A percentile compares a stretch with the other conserved stretches of the same genome.
Conservation (phyloP, 768 basidiomycete species). For the Lactarius pseudohatsudake region DNA sequence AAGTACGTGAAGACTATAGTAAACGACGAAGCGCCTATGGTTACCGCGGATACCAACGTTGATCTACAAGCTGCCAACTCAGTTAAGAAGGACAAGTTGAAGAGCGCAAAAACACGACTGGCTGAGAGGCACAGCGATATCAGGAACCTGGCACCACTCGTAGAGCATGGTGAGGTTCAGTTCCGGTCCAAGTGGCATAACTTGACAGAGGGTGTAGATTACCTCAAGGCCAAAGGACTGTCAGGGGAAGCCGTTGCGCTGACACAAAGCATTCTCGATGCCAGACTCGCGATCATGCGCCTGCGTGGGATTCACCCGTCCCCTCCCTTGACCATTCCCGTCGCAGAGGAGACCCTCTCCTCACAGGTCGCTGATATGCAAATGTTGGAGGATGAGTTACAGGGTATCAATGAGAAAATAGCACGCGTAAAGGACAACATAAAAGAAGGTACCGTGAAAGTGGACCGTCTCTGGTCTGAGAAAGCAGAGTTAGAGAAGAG, state of each 20-base stretch:
- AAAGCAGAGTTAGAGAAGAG: conserved; percentile 70
- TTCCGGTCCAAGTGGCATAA: not conserved
- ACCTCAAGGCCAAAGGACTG: conserved; percentile 51
- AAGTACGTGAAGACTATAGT: conserved; percentile 86
- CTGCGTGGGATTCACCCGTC: conserved; percentile 79
- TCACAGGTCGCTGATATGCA: conserved; percentile 82
- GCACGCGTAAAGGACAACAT: conserved; percentile 58
- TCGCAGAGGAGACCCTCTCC: conserved; percentile 72
- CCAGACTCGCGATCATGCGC: conserved; percentile 74
- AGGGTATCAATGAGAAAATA: conserved; percentile 50
- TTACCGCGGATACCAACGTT: conserved; percentile 79
- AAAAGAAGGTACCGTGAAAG: conserved; percentile 53
- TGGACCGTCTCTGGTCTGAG: conserved; percentile 59
- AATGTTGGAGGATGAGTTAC: conserved; percentile 63
- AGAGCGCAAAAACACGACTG: conserved; percentile 61
- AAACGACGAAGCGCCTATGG: conserved; percentile 78
- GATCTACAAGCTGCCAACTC: conserved; percentile 58
- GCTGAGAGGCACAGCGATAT: conserved; percentile 64
- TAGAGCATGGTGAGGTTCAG: conserved; percentile 56
- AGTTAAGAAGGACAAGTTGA: conserved; percentile 68
- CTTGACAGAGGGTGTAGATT: conserved; percentile 45
- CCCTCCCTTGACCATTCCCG: conserved; percentile 72
- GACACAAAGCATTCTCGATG: conserved; percentile 78
- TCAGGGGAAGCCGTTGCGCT: conserved; percentile 57
- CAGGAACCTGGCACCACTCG: conserved; percentile 58